These are phyloP conservation scores for Melaleuca quinquenervia DNA, from an alignment of 345 rosid species.

Conservation along the genomic window DNA sequence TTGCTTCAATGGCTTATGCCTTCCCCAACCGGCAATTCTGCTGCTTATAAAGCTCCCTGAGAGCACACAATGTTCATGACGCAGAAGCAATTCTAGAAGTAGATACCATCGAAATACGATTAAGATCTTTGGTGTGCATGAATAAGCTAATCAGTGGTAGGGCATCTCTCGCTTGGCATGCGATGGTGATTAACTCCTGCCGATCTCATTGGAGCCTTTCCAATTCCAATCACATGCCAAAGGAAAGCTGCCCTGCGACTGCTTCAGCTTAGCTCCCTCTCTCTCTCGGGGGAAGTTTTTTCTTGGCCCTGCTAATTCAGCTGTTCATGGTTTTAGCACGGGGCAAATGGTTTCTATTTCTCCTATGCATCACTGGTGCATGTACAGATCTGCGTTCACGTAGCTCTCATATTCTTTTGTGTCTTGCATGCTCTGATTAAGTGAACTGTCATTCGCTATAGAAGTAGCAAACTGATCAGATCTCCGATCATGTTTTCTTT, in stretches of 20 bases:
- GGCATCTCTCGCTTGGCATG: conserved; percentile 31
- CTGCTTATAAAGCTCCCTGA: not conserved
- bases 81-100: not conserved
- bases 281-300: not conserved
- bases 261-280: not conserved
- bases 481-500: not conserved
- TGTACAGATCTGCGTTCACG: not conserved
- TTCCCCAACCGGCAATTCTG: not conserved
- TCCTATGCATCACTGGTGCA: not conserved
- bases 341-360: not conserved
- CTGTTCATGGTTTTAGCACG: not conserved
- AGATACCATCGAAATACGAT: not conserved
- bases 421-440: not conserved
- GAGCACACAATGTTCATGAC: not conserved
- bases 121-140: not conserved
- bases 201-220: not conserved
- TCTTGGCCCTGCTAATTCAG: not conserved
- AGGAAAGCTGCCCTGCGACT: conserved; percentile 40
- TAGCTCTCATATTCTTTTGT: not conserved
- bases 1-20: not conserved
- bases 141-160: conserved; percentile 24
- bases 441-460: not conserved
- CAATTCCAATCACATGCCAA: conserved; percentile 25
- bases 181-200: not conserved
- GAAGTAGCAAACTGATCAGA: not conserved